phyloP scores from a whole-genome alignment of 106 monocot genomes.

The Amphibolis antarctica region DNA sequence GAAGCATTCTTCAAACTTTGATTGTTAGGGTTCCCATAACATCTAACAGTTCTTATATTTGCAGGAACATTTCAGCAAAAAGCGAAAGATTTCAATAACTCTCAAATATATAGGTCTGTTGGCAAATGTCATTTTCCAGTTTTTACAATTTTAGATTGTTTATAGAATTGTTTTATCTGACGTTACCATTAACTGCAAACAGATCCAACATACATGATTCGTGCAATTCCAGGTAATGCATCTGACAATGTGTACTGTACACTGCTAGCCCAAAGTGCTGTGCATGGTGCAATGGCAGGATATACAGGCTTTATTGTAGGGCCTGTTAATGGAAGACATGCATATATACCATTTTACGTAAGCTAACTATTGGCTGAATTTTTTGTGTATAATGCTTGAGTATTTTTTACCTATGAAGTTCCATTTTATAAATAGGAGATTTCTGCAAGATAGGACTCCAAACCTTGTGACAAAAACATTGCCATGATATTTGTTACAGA shows the following conservation, averaged over 20 bases:
- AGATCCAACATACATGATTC: conserved; percentile 20
- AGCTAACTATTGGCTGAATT: neutral
- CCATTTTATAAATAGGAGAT: too few relatives aligned
- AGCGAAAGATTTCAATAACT: conserved; percentile 9
- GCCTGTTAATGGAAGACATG: conserved; percentile 15
- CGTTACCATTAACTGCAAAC: neutral
- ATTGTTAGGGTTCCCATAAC: neutral
- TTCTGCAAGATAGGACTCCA: too few relatives aligned
- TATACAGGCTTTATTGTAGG: conserved; percentile 17
- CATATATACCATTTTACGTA: conserved; percentile 13
- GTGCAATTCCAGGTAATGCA: conserved; percentile 15
- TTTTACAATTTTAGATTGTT: neutral
- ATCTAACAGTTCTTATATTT: neutral
- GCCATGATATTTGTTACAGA: too few relatives aligned
- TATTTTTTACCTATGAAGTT: too few relatives aligned
- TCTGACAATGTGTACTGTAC: conserved; percentile 15
- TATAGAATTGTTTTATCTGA: neutral
- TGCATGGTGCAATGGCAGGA: conserved; percentile 19
- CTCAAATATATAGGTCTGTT: conserved; percentile 17
- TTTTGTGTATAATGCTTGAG: too few relatives aligned
- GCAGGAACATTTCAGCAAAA: conserved; percentile 13
- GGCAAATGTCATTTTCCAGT: neutral
- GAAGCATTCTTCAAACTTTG: neutral
- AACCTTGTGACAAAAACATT: too few relatives aligned
- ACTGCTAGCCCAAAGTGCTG: conserved; percentile 11